phyloP scores from a whole-genome alignment of 2,329 filamentous ascomycete genomes.

The Decorospora gaudefroyi region DNA sequence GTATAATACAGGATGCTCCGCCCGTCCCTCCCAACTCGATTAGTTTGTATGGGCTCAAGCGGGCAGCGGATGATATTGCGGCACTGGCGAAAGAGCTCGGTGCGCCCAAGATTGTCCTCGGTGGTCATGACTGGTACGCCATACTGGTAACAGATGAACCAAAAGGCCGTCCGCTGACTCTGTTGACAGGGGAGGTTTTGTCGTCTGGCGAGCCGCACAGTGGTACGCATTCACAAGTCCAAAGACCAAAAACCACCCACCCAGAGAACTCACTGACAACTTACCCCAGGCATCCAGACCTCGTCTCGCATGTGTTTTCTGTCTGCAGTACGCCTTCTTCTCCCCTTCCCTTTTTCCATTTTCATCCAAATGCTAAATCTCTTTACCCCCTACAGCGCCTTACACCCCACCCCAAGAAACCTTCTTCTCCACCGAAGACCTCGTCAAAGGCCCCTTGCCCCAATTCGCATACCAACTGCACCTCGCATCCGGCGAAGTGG shows the following conservation, averaged over 20 bases:
- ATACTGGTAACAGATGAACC: neutral
- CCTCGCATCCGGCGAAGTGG: conserved; percentile 66
- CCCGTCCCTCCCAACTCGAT: conserved; percentile 64
- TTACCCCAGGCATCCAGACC: conserved; percentile 55
- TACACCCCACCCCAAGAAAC: conserved; percentile 61
- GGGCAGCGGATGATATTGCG: conserved; percentile 71
- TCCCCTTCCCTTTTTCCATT: neutral
- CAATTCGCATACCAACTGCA: conserved; percentile 87
- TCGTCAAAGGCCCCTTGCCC: conserved; percentile 62
- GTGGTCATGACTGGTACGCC: conserved; percentile 79
- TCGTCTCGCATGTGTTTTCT: conserved; percentile 75
- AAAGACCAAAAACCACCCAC: neutral
- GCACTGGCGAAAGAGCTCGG: conserved; percentile 66
- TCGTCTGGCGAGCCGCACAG: conserved; percentile 74
- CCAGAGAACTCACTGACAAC: neutral
- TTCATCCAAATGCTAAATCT: neutral
- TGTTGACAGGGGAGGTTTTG: conserved; percentile 66
- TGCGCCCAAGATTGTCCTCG: conserved; percentile 69
- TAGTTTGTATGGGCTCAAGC: conserved; percentile 71
- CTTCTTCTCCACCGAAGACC: conserved; percentile 62
- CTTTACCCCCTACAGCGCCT: too few species aligned
- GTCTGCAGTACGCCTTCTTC: conserved; percentile 76
- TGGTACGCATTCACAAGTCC: conserved; percentile 50
- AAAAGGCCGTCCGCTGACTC: conserved; percentile 3
- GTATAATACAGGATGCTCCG: conserved; percentile 50